A percentile compares a stretch with the other conserved stretches of the same genome.
Evolutionary conservation across 768 basidiomycete species (phyloP).

Genomic region (Leucosporidium yakuticum): DNA sequence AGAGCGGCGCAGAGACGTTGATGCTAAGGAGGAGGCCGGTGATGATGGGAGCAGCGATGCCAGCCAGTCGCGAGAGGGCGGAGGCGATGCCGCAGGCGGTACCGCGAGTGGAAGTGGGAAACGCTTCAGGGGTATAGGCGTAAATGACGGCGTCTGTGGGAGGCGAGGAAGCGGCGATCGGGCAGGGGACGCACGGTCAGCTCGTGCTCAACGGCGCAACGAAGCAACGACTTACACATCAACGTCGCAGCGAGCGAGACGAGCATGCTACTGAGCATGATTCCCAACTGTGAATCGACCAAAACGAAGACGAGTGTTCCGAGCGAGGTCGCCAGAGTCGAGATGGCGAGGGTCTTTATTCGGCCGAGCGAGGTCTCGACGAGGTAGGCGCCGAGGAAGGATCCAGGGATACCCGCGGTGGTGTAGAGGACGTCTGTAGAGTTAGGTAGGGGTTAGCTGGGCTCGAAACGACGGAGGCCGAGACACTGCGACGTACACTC

Average conservation of each 20-base stretch:
- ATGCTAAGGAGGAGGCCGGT: slow-evolving; percentile 34
- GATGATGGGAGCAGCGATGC: slow-evolving; percentile 36
- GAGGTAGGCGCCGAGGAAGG: slow-evolving; percentile 75
- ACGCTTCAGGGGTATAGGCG: slow-evolving; percentile 79
- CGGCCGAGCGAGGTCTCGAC: slow-evolving; percentile 65
- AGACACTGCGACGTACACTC: slow-evolving; percentile 73
- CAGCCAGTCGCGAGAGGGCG: slow-evolving; percentile 67
- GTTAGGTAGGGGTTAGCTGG: neutral
- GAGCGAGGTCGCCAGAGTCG: slow-evolving; percentile 67
- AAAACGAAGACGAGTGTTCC: slow-evolving; percentile 66
- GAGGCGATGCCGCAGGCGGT: slow-evolving; percentile 84
- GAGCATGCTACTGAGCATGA: slow-evolving; percentile 62
- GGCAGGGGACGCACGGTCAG: slow-evolving; percentile 29
- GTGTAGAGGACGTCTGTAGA: slow-evolving; percentile 10
- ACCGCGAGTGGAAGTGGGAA: slow-evolving; percentile 59
- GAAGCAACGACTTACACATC: slow-evolving; percentile 34
- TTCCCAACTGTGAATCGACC: slow-evolving; percentile 55
- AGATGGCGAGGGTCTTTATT: slow-evolving; percentile 61
- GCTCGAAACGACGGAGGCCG: slow-evolving; percentile 55
- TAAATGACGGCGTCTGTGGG: slow-evolving; percentile 25
- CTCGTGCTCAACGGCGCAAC: too few relatives aligned
- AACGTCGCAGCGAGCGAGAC: slow-evolving; percentile 72
- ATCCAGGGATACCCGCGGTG: slow-evolving; percentile 24
- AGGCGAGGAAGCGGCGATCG: neutral
- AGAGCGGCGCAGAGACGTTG: slow-evolving; percentile 30